These are phyloP conservation scores for Setaria viridis DNA, from an alignment of 202 grass and related monocot species.

Conservation along the genomic window DNA sequence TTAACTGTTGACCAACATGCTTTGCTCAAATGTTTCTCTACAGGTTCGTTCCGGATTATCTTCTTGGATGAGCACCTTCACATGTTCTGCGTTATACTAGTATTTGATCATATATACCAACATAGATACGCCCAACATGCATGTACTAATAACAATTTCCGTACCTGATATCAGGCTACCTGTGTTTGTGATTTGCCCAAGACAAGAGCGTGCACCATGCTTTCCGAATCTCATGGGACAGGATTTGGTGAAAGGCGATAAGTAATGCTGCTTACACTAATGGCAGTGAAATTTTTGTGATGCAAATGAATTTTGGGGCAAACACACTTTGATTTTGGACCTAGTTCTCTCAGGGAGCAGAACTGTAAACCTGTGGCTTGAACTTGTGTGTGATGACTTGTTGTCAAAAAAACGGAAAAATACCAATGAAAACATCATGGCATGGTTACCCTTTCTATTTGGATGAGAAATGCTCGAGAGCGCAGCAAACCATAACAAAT, in stretches of 20 bases:
- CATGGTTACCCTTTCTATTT: not conserved
- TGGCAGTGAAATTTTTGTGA: not conserved
- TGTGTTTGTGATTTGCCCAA: not conserved
- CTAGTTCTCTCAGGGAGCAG: not conserved
- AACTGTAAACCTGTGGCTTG: slow-evolving; percentile 21
- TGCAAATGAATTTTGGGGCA: not conserved
- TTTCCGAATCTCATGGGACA: not conserved
- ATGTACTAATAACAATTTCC: not conserved
- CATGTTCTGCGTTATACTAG: not conserved
- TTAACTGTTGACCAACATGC: slow-evolving; percentile 5
- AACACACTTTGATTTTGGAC: not conserved
- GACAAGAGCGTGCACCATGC: not conserved
- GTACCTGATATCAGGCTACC: not conserved
- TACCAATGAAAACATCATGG: not conserved
- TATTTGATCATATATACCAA: not conserved
- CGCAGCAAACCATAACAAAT: not conserved
- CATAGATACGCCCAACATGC: not conserved
- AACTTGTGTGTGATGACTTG: slow-evolving; percentile 13
- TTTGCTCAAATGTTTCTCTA: not conserved
- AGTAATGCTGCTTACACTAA: not conserved
- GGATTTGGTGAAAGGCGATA: not conserved
- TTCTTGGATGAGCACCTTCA: not conserved
- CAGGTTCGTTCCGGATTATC: slow-evolving; percentile 16
- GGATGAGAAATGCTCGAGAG: not conserved
- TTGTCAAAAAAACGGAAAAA: not conserved